Percentiles rank a stretch among this genome's conserved stretches.
These are phyloP conservation scores for Passiflora organensis DNA, from an alignment of 345 rosid genomes.

Conservation along the genomic window DNA sequence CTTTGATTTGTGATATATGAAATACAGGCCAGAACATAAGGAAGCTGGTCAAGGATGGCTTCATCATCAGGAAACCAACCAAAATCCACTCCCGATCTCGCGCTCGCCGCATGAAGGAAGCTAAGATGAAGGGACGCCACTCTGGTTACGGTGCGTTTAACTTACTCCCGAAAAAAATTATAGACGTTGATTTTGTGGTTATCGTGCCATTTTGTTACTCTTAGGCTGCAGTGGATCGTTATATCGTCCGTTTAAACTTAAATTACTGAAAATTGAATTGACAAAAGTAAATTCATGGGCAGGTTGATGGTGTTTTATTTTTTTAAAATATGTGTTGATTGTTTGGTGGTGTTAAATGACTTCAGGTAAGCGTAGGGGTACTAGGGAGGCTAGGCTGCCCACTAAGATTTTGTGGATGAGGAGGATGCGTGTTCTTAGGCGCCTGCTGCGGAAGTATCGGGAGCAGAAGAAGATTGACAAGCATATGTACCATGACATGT, in stretches of 20 bases:
- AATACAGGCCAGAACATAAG: slow-evolving; percentile 97
- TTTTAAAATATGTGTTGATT: too few relatives aligned
- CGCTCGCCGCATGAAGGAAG: slow-evolving; percentile 78
- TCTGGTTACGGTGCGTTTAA: slow-evolving; percentile 72
- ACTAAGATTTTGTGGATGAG: slow-evolving; percentile 95
- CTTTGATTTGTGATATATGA: too few relatives aligned
- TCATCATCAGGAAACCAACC: slow-evolving; percentile 92
- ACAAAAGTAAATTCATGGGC: too few relatives aligned
- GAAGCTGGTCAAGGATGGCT: slow-evolving; percentile 95
- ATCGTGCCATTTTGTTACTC: too few relatives aligned
- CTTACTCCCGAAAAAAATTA: too few relatives aligned
- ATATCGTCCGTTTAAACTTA: too few relatives aligned
- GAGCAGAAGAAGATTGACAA: slow-evolving; percentile 93
- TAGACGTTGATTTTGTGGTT: too few relatives aligned
- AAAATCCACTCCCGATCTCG: slow-evolving; percentile 95
- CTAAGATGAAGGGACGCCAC: slow-evolving; percentile 94
- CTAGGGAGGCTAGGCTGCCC: slow-evolving; percentile 94
- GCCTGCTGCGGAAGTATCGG: slow-evolving; percentile 77
- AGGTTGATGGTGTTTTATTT: not conserved
- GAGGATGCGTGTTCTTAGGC: slow-evolving; percentile 91
- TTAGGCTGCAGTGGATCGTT: too few relatives aligned
- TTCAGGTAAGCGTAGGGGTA: slow-evolving; percentile 45
- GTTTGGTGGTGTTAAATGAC: too few relatives aligned
- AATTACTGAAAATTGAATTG: too few relatives aligned
- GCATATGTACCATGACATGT: slow-evolving; percentile 99